Evolutionary conservation across 371 early-diverging fungal species (phyloP).

Genomic region (Syncephalastrum monosporum): DNA sequence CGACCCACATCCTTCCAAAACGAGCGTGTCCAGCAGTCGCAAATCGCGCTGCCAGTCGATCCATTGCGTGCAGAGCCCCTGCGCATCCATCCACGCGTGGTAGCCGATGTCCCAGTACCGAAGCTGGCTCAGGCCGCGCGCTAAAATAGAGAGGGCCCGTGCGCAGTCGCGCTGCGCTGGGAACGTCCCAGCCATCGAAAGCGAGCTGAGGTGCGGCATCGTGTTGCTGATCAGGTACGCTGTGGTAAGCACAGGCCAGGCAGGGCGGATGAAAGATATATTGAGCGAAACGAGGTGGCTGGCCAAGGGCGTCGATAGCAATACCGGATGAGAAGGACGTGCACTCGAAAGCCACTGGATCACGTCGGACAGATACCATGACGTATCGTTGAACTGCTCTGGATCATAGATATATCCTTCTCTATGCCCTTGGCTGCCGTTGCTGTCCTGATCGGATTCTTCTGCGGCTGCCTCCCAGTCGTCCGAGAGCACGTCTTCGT

Average conservation of each 20-base stretch:
- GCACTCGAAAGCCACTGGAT: background rate
- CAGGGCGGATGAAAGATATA: slow-evolving; percentile 20
- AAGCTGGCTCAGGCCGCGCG: slow-evolving; percentile 18
- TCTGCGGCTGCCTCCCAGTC: slow-evolving; percentile 14
- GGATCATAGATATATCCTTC: too few species aligned
- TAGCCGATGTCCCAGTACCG: slow-evolving; percentile 32
- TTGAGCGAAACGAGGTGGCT: slow-evolving; percentile 17
- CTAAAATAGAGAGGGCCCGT: slow-evolving; percentile 18
- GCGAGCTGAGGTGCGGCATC: slow-evolving; percentile 15
- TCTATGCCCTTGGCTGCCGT: background rate
- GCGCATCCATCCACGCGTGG: slow-evolving; percentile 21
- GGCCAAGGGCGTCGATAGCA: slow-evolving; percentile 14
- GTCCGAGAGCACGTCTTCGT: slow-evolving; percentile 1
- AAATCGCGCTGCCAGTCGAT: slow-evolving; percentile 11
- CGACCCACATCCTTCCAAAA: too few species aligned
- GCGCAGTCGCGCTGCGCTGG: slow-evolving; percentile 12
- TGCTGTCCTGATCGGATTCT: slow-evolving; percentile 4
- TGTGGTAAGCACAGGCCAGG: slow-evolving; percentile 14
- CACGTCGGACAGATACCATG: too few species aligned
- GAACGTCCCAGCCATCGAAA: slow-evolving; percentile 24
- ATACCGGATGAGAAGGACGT: background rate
- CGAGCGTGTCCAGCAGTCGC: too few species aligned
- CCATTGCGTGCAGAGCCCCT: background rate
- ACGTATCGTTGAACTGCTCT: too few species aligned
- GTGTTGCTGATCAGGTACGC: slow-evolving; percentile 21